Conservation (phyloP, 257 asterid genomes). For the Capsicum pubescens region DNA sequence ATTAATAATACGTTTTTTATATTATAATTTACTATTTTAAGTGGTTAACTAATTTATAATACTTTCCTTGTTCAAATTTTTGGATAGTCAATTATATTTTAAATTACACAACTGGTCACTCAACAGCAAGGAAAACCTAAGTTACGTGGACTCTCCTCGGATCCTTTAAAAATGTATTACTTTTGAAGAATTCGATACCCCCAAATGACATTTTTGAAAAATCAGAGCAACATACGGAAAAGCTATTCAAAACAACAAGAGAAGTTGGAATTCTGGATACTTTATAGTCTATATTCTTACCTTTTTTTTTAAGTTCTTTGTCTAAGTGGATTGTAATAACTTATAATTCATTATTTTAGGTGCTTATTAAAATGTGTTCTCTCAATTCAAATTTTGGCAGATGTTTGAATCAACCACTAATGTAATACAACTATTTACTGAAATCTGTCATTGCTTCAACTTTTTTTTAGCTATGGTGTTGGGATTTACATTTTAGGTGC, state of each 20-base stretch:
- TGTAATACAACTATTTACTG: background rate
- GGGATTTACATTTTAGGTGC: no score
- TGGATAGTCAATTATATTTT: no score
- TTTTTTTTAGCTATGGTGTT: background rate
- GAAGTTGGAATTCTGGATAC: slow-evolving; percentile 32
- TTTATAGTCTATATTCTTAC: background rate
- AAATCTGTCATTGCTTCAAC: background rate
- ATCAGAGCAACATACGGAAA: background rate
- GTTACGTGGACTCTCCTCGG: no score
- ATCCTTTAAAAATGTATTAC: no score
- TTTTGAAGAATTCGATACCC: no score
- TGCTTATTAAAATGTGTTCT: background rate
- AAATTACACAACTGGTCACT: slow-evolving; percentile 22
- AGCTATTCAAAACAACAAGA: background rate
- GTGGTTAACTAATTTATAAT: no score
- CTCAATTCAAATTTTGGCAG: background rate
- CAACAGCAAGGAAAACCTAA: background rate
- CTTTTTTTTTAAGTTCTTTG: background rate
- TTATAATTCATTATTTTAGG: slow-evolving; percentile 27
- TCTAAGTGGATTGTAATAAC: background rate
- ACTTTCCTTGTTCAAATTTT: no score
- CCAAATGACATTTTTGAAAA: no score
- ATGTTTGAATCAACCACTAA: background rate
- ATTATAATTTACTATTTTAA: no score
- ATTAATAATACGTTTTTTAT: no score